Conservation (phyloP, 163 green algal species). For the Volvox carteri region DNA sequence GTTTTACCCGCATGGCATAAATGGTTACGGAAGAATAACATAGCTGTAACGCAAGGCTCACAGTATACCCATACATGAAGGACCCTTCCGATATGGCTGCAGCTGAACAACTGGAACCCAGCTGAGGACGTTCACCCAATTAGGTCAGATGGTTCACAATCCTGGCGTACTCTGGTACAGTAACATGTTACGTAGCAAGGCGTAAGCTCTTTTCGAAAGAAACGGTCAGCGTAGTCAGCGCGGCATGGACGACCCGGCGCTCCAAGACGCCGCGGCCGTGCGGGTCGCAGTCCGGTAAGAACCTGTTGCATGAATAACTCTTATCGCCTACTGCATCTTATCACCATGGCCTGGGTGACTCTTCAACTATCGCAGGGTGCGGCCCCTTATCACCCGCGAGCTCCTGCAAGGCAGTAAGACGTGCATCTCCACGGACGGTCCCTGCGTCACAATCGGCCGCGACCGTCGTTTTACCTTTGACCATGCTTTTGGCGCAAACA, state of each 20-base stretch:
- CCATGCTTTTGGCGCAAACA: constrained; percentile 58
- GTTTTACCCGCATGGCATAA: no score
- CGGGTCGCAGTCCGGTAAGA: constrained; percentile 35
- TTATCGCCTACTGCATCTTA: background rate
- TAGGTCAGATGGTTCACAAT: background rate
- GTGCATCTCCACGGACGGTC: constrained; percentile 31
- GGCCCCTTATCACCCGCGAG: constrained; percentile 43
- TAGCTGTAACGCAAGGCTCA: no score
- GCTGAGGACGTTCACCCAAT: background rate
- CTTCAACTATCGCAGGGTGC: constrained; percentile 34
- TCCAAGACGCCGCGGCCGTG: constrained; percentile 30
- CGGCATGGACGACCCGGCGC: constrained; percentile 5
- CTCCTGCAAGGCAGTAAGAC: constrained; percentile 46
- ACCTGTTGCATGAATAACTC: background rate
- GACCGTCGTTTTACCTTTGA: constrained; percentile 70
- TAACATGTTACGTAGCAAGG: background rate
- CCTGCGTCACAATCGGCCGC: constrained; percentile 43
- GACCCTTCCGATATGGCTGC: constrained; percentile 7
- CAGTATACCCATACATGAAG: no score
- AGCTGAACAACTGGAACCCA: constrained; percentile 3
- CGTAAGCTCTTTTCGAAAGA: background rate
- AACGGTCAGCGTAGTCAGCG: constrained; percentile 32
- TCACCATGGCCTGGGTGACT: background rate
- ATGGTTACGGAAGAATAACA: no score
- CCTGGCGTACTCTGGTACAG: background rate